A percentile compares a stretch with the other conserved stretches of the same genome.
These are phyloP conservation scores for Aspergillus glaucus DNA, from an alignment of 2,329 filamentous ascomycete genomes.

Conservation along the genomic window DNA sequence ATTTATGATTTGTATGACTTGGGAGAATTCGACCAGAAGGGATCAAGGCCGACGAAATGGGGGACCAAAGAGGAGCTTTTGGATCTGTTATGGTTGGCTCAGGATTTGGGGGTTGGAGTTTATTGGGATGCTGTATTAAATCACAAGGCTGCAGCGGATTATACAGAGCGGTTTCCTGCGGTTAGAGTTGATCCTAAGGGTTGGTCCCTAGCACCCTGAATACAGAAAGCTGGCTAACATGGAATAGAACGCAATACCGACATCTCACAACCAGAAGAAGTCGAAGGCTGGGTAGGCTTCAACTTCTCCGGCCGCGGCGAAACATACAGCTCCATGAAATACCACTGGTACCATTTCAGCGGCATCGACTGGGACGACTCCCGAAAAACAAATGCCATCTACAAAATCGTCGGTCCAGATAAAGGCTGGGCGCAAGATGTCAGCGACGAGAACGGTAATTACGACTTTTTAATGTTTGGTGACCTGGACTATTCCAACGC, in stretches of 20 bases:
- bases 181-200: constrained; percentile 56
- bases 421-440: constrained; percentile 61
- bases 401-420: constrained; percentile 56
- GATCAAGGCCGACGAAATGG: constrained; percentile 60
- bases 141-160: constrained; percentile 64
- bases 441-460: constrained; percentile 61
- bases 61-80: constrained; percentile 57
- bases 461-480: constrained; percentile 64
- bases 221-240: background rate
- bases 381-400: constrained; percentile 55
- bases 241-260: constrained; percentile 49
- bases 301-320: constrained; percentile 57
- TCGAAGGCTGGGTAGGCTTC: constrained; percentile 63
- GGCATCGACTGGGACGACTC: constrained; percentile 61
- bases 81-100: constrained; percentile 46
- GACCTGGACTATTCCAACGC: constrained; percentile 61
- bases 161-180: constrained; percentile 55
- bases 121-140: constrained; percentile 69
- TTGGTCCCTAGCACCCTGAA: constrained; percentile 10
- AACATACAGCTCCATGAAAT: constrained; percentile 56
- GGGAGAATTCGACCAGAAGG: constrained; percentile 69
- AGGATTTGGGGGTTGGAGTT: constrained; percentile 50
- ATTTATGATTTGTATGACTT: constrained; percentile 65
- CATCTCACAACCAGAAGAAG: constrained; percentile 52
- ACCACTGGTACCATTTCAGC: constrained; percentile 61